A percentile compares a stretch with the other conserved stretches of the same genome.
These are phyloP conservation scores for Neohortaea acidophila DNA, from an alignment of 495 filamentous ascomycete genomes.

Conservation along the genomic window DNA sequence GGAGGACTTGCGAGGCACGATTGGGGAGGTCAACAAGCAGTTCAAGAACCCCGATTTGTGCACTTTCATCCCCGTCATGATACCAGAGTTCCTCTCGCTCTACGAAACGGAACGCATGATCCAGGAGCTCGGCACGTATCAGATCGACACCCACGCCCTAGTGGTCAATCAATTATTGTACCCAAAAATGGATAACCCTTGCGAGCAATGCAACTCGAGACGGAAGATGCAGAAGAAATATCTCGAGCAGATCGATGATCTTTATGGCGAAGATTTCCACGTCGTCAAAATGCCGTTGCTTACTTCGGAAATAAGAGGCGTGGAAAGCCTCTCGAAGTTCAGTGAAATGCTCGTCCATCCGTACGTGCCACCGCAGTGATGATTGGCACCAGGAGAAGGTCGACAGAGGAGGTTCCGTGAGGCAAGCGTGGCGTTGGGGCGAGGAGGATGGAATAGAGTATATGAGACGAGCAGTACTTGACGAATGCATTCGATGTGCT, in stretches of 20 bases:
- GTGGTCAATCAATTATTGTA: constrained; percentile 97
- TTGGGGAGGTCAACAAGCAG: constrained; percentile 88
- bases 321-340: constrained; percentile 60
- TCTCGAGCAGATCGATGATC: constrained; percentile 92
- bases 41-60: constrained; percentile 95
- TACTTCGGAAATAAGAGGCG: constrained; percentile 88
- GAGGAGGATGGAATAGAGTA: no score
- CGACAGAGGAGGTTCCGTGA: not conserved
- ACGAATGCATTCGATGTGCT: no score
- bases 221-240: constrained; percentile 99
- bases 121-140: constrained; percentile 83
- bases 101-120: constrained; percentile 99
- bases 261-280: constrained; percentile 93
- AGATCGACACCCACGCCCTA: constrained; percentile 92
- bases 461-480: no score
- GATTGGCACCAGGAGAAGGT: no score
- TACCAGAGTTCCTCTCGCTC: constrained; percentile 89
- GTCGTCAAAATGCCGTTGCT: constrained; percentile 94
- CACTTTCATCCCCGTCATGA: constrained; percentile 97
- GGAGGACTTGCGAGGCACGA: constrained; percentile 81
- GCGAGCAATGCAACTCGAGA: constrained; percentile 88
- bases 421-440: no score
- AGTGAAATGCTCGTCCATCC: constrained; percentile 85
- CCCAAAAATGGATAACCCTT: constrained; percentile 69
- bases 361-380: constrained; percentile 64